A percentile compares a stretch with the other conserved stretches of the same genome.
These are phyloP conservation scores for Fusarium sp. DNA, from an alignment of 2,329 filamentous ascomycete species.

Conservation along the genomic window DNA sequence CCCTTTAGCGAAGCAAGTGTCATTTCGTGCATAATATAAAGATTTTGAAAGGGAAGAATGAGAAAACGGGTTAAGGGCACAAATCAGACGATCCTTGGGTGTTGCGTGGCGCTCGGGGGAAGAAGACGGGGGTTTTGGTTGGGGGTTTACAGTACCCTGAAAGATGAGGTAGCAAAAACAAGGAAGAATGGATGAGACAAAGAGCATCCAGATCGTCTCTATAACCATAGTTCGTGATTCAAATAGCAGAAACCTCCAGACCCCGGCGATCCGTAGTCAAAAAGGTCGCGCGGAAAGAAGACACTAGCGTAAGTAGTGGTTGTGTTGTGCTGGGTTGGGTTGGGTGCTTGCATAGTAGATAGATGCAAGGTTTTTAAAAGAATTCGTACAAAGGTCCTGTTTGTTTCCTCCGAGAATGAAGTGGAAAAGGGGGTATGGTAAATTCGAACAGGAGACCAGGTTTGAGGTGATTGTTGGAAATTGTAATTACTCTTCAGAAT, in stretches of 20 bases:
- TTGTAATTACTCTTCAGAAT: constrained; percentile 17
- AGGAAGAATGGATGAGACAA: constrained; percentile 9
- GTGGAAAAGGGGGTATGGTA: constrained; percentile 24
- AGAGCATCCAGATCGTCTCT: constrained; percentile 41
- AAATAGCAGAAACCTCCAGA: constrained; percentile 40
- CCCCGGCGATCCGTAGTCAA: constrained; percentile 37
- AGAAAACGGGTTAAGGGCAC: background rate
- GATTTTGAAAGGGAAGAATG: background rate
- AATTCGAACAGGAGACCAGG: constrained; percentile 36
- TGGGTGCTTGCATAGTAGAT: background rate
- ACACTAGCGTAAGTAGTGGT: background rate
- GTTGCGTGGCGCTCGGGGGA: background rate
- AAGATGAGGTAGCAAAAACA: constrained; percentile 6
- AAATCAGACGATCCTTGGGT: constrained; percentile 7
- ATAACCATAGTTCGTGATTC: constrained; percentile 40
- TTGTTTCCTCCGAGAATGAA: constrained; percentile 23
- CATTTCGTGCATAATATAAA: constrained; percentile 32
- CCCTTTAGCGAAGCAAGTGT: background rate
- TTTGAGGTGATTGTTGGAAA: constrained; percentile 18
- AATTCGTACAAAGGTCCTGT: constrained; percentile 24
- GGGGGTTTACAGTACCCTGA: constrained; percentile 1
- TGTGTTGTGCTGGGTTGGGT: background rate
- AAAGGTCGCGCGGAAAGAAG: constrained; percentile 13
- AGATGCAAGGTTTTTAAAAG: constrained; percentile 1
- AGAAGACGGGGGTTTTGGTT: background rate